Base-by-base conservation (phyloP, 1,284 basidiomycete species). In the Microbotryum violaceum region DNA sequence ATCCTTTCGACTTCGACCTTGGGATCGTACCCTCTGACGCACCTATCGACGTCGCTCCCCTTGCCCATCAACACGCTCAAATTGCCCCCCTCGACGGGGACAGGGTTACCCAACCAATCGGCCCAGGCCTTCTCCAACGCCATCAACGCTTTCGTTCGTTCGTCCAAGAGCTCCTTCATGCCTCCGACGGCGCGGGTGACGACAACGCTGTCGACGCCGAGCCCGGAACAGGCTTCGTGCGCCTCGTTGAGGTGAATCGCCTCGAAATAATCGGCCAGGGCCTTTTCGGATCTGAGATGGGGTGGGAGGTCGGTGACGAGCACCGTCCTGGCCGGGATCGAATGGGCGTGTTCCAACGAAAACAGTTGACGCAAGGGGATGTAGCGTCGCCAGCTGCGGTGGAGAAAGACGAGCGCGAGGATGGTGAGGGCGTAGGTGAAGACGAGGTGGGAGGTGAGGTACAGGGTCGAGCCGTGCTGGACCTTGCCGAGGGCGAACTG, bases 371-470 rank as follows among this genome's bases (percentile, higher is more conserved):
- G 66, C 16, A 70, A 60, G 84, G 3, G 86, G 59, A 97, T 83
- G 77, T 94, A 98, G 23, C 86, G 84, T 52, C 85, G 81, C 74
- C 93, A 97, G 74, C 93, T 94, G 69, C 84, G 83, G 79, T 91
- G 86, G 57, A 96, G 84, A 76, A 89, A 89, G 61, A 84, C 85
- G 64, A 97, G 82, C 0, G 90, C 83, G 56, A 97, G 82, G 53
- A 85, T 72, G 2, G 92, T 92, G 80, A 97, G 94, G 54, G 93
- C 78, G 77, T 94, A 97, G 3, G 92, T 91, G 79, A 96, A 94
- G 61, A 91, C 74, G 57, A 98, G 83, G 74, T 98, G 93, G 18
- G 91, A 73, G 54, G 69, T 76, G 69, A 71, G 72, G 74, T 61
- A 75, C 49, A 63, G 67, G 4, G 66, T 68, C 42, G 69, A 69